Conservation (phyloP, 441 rosid species). For the Brassica hybrid region DNA sequence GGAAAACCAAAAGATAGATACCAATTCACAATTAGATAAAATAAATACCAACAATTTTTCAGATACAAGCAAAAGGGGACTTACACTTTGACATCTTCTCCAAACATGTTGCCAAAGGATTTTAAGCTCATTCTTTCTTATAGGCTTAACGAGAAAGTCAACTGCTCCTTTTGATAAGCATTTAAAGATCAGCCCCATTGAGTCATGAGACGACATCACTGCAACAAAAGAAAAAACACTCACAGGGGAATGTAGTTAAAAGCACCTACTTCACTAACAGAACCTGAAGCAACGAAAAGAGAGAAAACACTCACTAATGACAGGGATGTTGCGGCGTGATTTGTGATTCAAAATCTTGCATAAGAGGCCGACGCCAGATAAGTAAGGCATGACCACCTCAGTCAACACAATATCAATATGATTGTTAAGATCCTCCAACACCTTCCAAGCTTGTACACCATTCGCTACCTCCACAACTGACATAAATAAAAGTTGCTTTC, state of each 20-base stretch:
- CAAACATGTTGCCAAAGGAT: slow-evolving; percentile 98
- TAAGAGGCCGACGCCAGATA: slow-evolving; percentile 79
- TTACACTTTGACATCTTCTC: slow-evolving; percentile 93
- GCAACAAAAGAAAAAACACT: background rate
- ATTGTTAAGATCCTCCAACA: slow-evolving; percentile 65
- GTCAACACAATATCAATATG: slow-evolving; percentile 80
- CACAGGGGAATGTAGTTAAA: slow-evolving; percentile 38
- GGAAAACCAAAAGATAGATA: slow-evolving; percentile 26
- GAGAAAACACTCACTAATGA: slow-evolving; percentile 69
- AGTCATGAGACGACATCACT: slow-evolving; percentile 98
- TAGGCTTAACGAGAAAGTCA: slow-evolving; percentile 90
- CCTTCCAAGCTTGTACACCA: slow-evolving; percentile 85
- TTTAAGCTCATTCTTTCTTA: slow-evolving; percentile 89
- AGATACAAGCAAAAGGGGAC: slow-evolving; percentile 38
- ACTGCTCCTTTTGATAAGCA: slow-evolving; percentile 96
- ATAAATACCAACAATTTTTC: background rate
- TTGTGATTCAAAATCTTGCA: slow-evolving; percentile 81
- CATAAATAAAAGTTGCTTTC: slow-evolving; percentile 16
- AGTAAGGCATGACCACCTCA: slow-evolving; percentile 80
- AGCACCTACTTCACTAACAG: slow-evolving; percentile 35
- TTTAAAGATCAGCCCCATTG: slow-evolving; percentile 86
- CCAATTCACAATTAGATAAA: slow-evolving; percentile 19
- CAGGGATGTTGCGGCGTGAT: slow-evolving; percentile 74
- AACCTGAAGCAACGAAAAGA: slow-evolving; percentile 34
- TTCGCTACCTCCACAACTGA: slow-evolving; percentile 73